Evolutionary conservation across 345 rosid species (phyloP), one percentile per base, ranked within the genome.

Genomic region (Erodium maritimum): DNA sequence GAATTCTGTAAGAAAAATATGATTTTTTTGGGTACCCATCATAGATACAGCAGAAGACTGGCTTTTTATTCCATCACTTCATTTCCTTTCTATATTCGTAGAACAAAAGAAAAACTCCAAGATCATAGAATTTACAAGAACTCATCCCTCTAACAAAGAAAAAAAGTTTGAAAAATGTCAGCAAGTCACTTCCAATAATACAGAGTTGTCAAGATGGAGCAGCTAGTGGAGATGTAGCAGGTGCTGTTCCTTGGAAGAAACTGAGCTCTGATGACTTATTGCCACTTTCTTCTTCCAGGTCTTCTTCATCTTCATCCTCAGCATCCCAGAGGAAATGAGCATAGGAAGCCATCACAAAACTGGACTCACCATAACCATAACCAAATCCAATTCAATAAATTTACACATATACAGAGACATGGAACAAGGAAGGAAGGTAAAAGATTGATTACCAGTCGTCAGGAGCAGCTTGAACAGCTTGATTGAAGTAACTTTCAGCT

Each of bases 271-370:
- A 21, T 34, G 68, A 29, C 18, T 65, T 70, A 55, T 55, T 57
- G 51, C 19, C 24, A 52, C 6, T n/a, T 23, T 24, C 42, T 73
- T 60, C 53, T n/a, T 57, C 76, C 46, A 69, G 69, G 19, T 25
- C 70, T 10, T 67, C 82, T 1, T 70, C 82, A 21, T 75, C 88
- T 4, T 80, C 91, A 23, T 87, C 95, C 52, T 86, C 93, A 23
- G 90, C 73, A 21, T 91, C 95, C 96, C 96, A 91, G 13, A 91
- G 89, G 67, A 88, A 91, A 51, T 79, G 70, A 9, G 95, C 95
- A 75, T 88, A 87, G 0, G 98, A 88, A 46, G 98, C 98, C 63
- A 88, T 76, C 18, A 91, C 88, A 68, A 73, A 81, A 67, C 95
- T 91, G 79, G 73, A 78, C 23, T 33, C 67, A 67, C 62, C 55